Base-by-base conservation (phyloP, 176 grass and related monocot species). In the Phoenix roebelenii region DNA sequence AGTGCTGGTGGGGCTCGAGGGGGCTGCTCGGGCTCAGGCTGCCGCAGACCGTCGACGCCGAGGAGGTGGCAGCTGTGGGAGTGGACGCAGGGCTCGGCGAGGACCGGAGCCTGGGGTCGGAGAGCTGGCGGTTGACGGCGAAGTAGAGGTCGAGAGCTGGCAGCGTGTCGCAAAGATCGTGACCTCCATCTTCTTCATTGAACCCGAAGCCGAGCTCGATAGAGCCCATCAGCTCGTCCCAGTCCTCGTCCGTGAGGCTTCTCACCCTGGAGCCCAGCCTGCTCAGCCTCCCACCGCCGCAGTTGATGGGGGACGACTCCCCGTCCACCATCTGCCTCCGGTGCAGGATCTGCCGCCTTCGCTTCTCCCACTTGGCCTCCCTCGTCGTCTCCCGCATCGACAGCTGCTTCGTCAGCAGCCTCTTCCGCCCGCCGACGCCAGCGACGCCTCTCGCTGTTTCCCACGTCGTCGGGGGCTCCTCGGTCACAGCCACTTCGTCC, bases 171-270 rank as follows among this genome's bases (percentile, higher is more conserved):
- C 83, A 81, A 5, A 86, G 83, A 60, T 77, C 20, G n/a, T 77
- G 74, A 0, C 78, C 78, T 0, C 83, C 78, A 12, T 74, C 73
- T 17, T 77, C 55, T 65, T 81, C 77, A 0, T 86, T 66, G 25
- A 86, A 86, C 1, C 78, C 52, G 22, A 86, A 86, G 1, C 83
- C 83, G 0, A 86, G 74, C 48, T 86, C 83, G 60, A 86, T 81
- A 29, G 77, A 86, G 29, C 83, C 83, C 35, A 44, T 77, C 22
- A 86, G 55, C 51, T 86, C 83, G 2, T 85, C 83, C 0, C 80
- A 78, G 60, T 85, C 77, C 25, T 24, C 83, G 1, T 85, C 83
- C 14, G 77, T 85, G 0, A 85, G 53, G 63, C 73, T 63, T 24
- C 73, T 24, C 35, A 26, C 51, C 22, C 55, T 57, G 55, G 25